Conservation (phyloP, 2,329 filamentous ascomycete species). For the Trichocomaceae sp. region DNA sequence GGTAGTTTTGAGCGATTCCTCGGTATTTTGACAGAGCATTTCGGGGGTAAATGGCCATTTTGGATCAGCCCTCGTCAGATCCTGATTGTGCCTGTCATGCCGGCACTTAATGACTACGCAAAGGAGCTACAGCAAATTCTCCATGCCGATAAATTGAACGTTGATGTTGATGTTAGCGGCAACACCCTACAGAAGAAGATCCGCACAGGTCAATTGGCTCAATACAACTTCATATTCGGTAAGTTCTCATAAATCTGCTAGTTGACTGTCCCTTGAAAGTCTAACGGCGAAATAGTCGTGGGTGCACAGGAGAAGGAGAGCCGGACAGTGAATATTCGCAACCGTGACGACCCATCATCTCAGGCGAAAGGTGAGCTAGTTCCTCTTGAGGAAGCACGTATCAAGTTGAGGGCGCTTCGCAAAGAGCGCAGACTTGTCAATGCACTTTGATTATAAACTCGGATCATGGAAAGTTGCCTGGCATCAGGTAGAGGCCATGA, state of each 20-base stretch:
- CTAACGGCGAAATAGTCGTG: constrained; percentile 43
- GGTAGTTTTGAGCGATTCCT: constrained; percentile 48
- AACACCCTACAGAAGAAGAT: constrained; percentile 50
- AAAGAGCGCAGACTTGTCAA: constrained; percentile 42
- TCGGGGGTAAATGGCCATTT: constrained; percentile 48
- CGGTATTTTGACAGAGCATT: constrained; percentile 46
- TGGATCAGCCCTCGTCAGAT: constrained; percentile 48
- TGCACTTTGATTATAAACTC: constrained; percentile 22
- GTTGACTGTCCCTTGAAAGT: neutral
- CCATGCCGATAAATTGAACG: constrained; percentile 40
- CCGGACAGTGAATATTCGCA: constrained; percentile 57
- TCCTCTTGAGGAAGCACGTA: constrained; percentile 53
- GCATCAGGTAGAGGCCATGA: neutral
- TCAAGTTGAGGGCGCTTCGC: constrained; percentile 44
- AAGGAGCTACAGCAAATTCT: constrained; percentile 42
- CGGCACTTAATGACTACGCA: constrained; percentile 43
- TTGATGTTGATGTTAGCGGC: constrained; percentile 43
- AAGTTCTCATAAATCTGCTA: constrained; percentile 18
- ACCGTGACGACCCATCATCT: constrained; percentile 56
- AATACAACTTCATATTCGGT: constrained; percentile 49
- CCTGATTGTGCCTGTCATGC: constrained; percentile 47
- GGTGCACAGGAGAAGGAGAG: constrained; percentile 56
- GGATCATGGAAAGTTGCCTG: neutral
- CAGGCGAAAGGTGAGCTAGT: constrained; percentile 58
- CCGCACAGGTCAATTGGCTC: constrained; percentile 41